Evolutionary conservation across 371 early-diverging fungal species (phyloP), one percentile per base, ranked within the genome.

Genomic region (Fennellomyces sp.): DNA sequence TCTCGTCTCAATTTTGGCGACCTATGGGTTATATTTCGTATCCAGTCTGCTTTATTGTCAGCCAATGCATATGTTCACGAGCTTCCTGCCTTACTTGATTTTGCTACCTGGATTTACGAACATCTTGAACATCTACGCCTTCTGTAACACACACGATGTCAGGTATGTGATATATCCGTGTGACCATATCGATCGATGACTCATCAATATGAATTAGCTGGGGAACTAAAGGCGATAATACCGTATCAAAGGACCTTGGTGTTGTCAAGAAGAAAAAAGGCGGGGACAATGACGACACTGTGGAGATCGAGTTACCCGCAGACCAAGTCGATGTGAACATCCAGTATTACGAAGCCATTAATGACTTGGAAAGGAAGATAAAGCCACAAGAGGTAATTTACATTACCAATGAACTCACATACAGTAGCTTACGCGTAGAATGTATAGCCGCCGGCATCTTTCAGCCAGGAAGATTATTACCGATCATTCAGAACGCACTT

Each of bases 181-280:
- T 13, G 17, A 6, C 4, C 10, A 12, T 31, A 50, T 49, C 17
- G 45, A 17, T 26, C 26, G 28, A 19, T 52, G 25, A 21, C 42
- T 57, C 26, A 56, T 28, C 10, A 36, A 48, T 13, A 5, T 38
- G 21, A 11, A 21, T 19, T 55, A 83, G 93, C 10, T 97, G 97
- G 97, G 97, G 97, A 15, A 97, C 97, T 29, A 96, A 96, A 81
- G 96, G 97, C 23, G 94, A 90, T 65, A 89, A 83, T 58, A 73
- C 69, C 23, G 63, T 82, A 5, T 70, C 71, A 17, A 80, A 76
- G 35, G 84, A 87, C 69, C 73, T 90, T 26, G 91, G 91, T 26
- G 73, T 85, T 2, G 87, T 78, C 48, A 82, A 67, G 36, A 88
- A 82, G 51, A 79, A 78, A 52, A 69, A 75, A 60, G 76, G 69